Conservation (phyloP, 2,329 filamentous ascomycete genomes). For the Pestalotiopsis sp. region DNA sequence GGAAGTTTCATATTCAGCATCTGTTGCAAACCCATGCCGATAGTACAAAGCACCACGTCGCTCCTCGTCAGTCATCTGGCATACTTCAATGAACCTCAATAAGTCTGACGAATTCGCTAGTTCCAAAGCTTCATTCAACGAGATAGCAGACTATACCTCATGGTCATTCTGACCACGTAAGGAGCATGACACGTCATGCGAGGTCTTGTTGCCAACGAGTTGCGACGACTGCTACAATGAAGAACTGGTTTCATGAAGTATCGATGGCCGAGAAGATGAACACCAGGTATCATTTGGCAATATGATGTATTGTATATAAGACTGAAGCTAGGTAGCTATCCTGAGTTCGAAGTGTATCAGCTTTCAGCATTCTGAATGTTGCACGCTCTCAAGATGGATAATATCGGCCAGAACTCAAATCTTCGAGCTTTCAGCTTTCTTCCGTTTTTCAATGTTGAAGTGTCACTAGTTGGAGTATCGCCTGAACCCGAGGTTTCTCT, state of each 20-base stretch:
- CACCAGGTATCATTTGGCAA: too few relatives aligned
- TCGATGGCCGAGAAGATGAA: background rate
- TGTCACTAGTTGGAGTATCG: too few relatives aligned
- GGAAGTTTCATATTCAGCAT: background rate
- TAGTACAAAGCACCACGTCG: background rate
- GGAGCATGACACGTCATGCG: background rate
- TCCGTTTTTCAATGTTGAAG: too few relatives aligned
- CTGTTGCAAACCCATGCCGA: background rate
- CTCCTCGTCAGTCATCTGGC: background rate
- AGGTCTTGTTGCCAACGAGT: background rate
- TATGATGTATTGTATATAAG: too few relatives aligned
- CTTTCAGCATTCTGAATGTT: too few relatives aligned
- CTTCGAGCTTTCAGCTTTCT: too few relatives aligned
- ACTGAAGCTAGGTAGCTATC: too few relatives aligned
- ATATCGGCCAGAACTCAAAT: too few relatives aligned
- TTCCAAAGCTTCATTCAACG: background rate
- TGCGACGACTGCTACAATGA: background rate
- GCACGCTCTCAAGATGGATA: too few relatives aligned
- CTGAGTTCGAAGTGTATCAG: too few relatives aligned
- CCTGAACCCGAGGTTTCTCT: too few relatives aligned
- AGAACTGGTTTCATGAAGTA: background rate
- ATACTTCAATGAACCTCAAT: background rate
- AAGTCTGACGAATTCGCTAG: background rate
- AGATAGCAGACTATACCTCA: background rate
- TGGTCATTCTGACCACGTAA: background rate